Base-by-base conservation (phyloP, 805 yeast genomes). In the Candida peoriensis region DNA sequence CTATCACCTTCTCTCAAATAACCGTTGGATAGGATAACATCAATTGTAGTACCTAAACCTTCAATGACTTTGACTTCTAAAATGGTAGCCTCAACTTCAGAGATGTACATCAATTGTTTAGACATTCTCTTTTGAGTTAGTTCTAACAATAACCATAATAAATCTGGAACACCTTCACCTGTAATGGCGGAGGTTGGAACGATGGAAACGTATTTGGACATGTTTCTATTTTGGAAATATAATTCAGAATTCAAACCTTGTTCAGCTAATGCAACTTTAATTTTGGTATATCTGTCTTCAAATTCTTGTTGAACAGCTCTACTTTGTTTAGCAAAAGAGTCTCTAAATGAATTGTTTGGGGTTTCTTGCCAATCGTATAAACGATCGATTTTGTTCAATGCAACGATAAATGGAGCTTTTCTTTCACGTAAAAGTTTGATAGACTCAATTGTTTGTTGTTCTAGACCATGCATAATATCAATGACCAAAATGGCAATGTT, bases 131-230 rank as follows among this genome's bases (percentile, higher is more conserved):
- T 84, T 68, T 93, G 97, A 12, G 98, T 93, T 54, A 93, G 76
- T 64, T 93, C 97, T 52, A 93, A 74, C 57, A 93, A 70, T 62
- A 93, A 74, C 90, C 96, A 88, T 57, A 93, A 76, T 68, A 93
- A 74, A 77, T 93, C 99, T 33, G 99, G 98, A 52, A 93, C 94
- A 84, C 99, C 99, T 68, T 93, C 99, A 62, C 99, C 99, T 11
- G 97, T 89, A 29, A 89, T 94, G 37, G 99, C 99, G 43, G 97
- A 90, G 14, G 99, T 93, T 51, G 99, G 98, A 29, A 93, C 96
- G 52, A 93, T 83, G 24, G 97, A 88, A 37, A 93, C 98, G 55
- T 81, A 87, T 61, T 88, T 87, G 37, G 97, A 68, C 74, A 90
- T 68, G 68, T 90, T 93, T 63, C 82, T 84, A 75, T 93, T 93